Evolutionary conservation across 352 stramenopile species (phyloP).

Genomic region (Globisporangium orthogonon): DNA sequence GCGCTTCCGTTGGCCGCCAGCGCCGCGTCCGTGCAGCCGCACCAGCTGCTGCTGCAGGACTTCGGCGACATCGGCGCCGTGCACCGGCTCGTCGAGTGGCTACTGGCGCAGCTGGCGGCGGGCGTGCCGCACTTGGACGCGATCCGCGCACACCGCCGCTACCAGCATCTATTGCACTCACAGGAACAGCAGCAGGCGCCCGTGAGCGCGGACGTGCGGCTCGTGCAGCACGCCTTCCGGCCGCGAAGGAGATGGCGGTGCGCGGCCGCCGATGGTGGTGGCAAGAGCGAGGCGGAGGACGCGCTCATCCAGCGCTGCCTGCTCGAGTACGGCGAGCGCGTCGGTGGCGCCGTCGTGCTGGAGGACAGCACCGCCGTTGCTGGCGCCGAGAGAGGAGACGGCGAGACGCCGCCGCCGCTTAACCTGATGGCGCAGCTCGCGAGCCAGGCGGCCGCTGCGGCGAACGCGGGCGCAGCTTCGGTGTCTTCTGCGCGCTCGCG

Average conservation of each 20-base stretch:
- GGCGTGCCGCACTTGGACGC: slow-evolving; percentile 25
- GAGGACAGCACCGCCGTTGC: neutral
- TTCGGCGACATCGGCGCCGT: slow-evolving; percentile 65
- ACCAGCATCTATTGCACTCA: slow-evolving; percentile 18
- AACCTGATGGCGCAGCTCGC: slow-evolving; percentile 38
- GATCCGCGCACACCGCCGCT: slow-evolving; percentile 26
- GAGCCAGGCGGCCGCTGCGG: slow-evolving; percentile 35
- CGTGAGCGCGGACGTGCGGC: slow-evolving; percentile 37
- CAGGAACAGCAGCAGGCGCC: slow-evolving; percentile 5
- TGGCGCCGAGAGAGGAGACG: neutral
- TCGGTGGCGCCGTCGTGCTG: slow-evolving; percentile 11
- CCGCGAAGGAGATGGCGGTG: slow-evolving; percentile 45
- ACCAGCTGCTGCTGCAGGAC: slow-evolving; percentile 74
- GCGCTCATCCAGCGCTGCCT: slow-evolving; percentile 72
- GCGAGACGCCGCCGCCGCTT: neutral
- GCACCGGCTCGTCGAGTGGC: slow-evolving; percentile 38
- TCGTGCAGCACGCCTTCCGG: slow-evolving; percentile 30
- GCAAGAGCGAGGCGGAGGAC: slow-evolving; percentile 43
- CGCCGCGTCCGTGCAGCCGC: slow-evolving; percentile 42
- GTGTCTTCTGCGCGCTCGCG: neutral
- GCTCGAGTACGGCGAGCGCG: slow-evolving; percentile 71
- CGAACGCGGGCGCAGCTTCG: slow-evolving; percentile 9
- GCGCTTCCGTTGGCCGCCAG: slow-evolving; percentile 19
- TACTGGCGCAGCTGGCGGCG: slow-evolving; percentile 33
- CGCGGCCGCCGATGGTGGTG: slow-evolving; percentile 6